Evolutionary conservation across 495 filamentous ascomycete species (phyloP).

Genomic region (Penicillium goetzii): DNA sequence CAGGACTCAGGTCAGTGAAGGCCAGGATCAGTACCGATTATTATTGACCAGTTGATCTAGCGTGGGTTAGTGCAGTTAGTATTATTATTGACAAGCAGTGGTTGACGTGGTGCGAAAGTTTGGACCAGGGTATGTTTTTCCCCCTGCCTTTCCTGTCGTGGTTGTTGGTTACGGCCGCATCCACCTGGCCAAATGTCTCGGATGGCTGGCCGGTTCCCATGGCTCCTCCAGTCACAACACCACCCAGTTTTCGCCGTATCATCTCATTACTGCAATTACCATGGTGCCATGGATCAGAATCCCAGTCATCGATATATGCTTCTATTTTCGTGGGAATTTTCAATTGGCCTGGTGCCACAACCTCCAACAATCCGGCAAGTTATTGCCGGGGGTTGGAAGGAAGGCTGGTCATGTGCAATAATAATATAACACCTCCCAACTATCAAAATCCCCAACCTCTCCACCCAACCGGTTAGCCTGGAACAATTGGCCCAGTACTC

Average conservation of each 20-base stretch:
- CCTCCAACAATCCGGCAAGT: not conserved
- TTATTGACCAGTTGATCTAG: conserved; percentile 3
- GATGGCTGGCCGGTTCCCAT: not conserved
- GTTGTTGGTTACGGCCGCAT: not conserved
- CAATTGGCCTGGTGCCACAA: conserved; percentile 13
- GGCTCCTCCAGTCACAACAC: not conserved
- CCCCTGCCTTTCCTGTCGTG: not conserved
- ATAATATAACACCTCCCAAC: not conserved
- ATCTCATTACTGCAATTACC: not conserved
- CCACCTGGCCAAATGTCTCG: conserved; percentile 11
- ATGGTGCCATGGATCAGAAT: not conserved
- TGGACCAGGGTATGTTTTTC: not conserved
- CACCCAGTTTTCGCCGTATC: not conserved
- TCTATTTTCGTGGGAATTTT: conserved; percentile 4
- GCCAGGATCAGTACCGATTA: not conserved
- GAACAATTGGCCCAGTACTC: not conserved
- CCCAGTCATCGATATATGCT: not conserved
- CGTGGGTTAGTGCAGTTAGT: not conserved
- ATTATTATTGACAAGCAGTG: not conserved
- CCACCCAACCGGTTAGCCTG: not conserved
- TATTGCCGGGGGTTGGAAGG: not conserved
- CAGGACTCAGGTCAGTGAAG: too few relatives aligned
- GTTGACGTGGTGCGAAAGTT: not conserved
- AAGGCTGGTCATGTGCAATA: not conserved
- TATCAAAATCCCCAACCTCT: not conserved